Evolutionary conservation across 108 stramenopile species (phyloP).

Genomic region (Cyclotella choctawhatcheeana): DNA sequence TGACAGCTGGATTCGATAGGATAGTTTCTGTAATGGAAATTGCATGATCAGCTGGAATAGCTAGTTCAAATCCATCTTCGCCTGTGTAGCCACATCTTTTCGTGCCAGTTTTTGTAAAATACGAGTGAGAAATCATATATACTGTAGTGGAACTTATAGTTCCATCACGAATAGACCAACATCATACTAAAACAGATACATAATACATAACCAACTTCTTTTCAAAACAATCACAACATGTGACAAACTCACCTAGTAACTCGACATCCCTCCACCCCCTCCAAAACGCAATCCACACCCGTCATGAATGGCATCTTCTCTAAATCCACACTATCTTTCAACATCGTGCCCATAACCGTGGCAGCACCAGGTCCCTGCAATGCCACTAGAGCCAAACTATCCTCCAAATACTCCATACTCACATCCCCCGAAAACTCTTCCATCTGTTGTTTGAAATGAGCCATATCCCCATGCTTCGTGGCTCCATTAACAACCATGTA

Average conservation of each 20-base stretch:
- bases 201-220: too few relatives aligned
- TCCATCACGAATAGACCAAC: too few relatives aligned
- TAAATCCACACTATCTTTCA: constrained; percentile 85
- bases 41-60: constrained; percentile 82
- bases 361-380: constrained; percentile 97
- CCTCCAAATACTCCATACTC: constrained; percentile 91
- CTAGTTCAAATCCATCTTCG: constrained; percentile 99
- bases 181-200: too few relatives aligned
- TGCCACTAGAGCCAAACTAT: constrained; percentile 92
- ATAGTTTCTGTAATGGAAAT: constrained; percentile 82
- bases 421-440: constrained; percentile 81
- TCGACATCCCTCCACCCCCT: constrained; percentile 91
- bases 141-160: too few relatives aligned
- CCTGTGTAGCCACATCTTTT: constrained; percentile 99
- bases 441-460: constrained; percentile 86
- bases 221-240: too few relatives aligned
- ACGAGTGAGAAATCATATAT: too few relatives aligned
- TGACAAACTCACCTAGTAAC: constrained; percentile 74
- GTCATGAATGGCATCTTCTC: constrained; percentile 96
- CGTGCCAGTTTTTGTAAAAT: too few relatives aligned
- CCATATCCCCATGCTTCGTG: constrained; percentile 96
- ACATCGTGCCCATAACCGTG: constrained; percentile 71
- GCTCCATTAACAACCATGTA: constrained; percentile 99
- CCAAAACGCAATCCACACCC: constrained; percentile 82
- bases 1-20: constrained; percentile 78